Evolutionary conservation across 305 asterid genomes (phyloP).

Genomic region (Fraxinus sp.): DNA sequence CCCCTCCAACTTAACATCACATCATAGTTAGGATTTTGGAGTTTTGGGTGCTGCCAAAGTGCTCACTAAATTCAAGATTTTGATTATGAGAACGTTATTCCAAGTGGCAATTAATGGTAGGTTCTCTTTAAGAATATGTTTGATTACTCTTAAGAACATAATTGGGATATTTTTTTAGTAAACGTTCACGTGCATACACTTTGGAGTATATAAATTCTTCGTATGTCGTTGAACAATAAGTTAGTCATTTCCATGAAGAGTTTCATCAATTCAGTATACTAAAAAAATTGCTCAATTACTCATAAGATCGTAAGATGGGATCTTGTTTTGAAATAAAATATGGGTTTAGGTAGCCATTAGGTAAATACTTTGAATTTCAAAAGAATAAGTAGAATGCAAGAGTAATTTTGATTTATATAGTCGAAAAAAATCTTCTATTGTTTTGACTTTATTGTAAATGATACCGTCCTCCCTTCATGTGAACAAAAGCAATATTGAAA

Average conservation of each 20-base stretch:
- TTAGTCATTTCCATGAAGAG: background rate
- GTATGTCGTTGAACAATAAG: background rate
- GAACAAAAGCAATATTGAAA: background rate
- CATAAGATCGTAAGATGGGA: background rate
- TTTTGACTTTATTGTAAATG: background rate
- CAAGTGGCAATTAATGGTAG: slow-evolving; percentile 14
- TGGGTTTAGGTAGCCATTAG: background rate
- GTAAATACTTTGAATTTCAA: background rate
- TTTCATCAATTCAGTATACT: background rate
- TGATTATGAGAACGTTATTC: slow-evolving; percentile 23
- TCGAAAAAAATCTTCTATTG: background rate
- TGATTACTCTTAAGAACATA: background rate
- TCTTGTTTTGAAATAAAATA: background rate
- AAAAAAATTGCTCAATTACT: background rate
- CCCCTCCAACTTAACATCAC: slow-evolving; percentile 49
- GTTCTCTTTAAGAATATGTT: background rate
- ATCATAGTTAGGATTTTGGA: slow-evolving; percentile 21
- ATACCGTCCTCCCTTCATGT: background rate
- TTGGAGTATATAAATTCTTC: background rate
- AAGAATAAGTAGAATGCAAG: background rate
- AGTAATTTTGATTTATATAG: background rate
- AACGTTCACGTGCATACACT: background rate
- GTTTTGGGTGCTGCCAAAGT: slow-evolving; percentile 6
- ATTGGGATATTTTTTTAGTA: background rate
- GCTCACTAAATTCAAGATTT: slow-evolving; percentile 12